These are phyloP conservation scores for Penicillium verrucosum DNA, from an alignment of 2,329 filamentous ascomycete species.

Conservation along the genomic window DNA sequence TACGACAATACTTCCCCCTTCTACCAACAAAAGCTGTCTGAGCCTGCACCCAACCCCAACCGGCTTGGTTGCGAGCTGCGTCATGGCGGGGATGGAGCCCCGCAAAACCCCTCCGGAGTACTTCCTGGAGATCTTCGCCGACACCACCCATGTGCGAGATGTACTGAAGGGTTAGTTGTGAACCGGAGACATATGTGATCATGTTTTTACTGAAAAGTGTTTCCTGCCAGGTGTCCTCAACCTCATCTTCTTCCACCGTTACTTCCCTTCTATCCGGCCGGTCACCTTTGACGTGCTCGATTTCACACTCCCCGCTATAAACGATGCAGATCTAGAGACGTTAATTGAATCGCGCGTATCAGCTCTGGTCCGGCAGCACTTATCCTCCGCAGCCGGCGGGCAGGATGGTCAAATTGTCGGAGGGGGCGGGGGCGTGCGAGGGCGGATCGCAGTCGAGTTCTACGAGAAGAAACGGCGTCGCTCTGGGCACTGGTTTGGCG, in stretches of 20 bases:
- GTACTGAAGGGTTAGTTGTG: slow-evolving; percentile 74
- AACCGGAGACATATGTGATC: too few relatives aligned
- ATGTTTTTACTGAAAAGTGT: neutral
- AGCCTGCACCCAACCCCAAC: neutral
- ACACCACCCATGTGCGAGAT: slow-evolving; percentile 83
- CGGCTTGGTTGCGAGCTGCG: slow-evolving; percentile 14
- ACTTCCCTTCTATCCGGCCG: slow-evolving; percentile 83
- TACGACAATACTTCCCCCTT: neutral
- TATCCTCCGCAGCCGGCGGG: slow-evolving; percentile 58
- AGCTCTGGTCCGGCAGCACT: slow-evolving; percentile 71
- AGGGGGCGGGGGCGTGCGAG: slow-evolving; percentile 60
- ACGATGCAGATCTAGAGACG: slow-evolving; percentile 86
- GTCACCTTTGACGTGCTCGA: slow-evolving; percentile 85
- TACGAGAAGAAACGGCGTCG: slow-evolving; percentile 88
- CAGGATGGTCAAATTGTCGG: slow-evolving; percentile 35
- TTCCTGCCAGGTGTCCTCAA: slow-evolving; percentile 71
- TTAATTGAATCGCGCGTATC: slow-evolving; percentile 86
- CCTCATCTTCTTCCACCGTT: slow-evolving; percentile 98
- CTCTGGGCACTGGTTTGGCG: slow-evolving; percentile 65
- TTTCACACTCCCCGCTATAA: slow-evolving; percentile 81
- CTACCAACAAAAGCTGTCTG: neutral
- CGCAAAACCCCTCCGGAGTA: slow-evolving; percentile 74
- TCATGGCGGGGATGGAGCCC: slow-evolving; percentile 55
- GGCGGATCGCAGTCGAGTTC: slow-evolving; percentile 83
- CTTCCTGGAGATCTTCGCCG: slow-evolving; percentile 88